Evolutionary conservation across 345 rosid genomes (phyloP).

Genomic region (Psidium friedrichsthalianum): DNA sequence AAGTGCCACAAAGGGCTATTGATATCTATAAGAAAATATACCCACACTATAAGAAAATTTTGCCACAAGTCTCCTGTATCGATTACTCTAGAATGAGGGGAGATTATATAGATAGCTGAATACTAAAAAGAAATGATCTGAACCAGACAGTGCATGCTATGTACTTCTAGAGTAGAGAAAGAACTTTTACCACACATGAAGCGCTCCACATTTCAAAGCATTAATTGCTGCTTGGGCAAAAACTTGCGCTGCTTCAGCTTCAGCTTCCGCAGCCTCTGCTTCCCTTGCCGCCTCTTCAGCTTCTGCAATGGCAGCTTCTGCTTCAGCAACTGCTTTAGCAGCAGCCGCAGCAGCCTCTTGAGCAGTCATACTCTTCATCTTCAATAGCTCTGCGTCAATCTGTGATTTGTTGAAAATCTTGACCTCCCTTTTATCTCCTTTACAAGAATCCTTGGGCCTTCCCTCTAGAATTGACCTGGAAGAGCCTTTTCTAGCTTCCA

Average conservation of each 20-base stretch:
- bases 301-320: slow-evolving; percentile 86
- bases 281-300: slow-evolving; percentile 95
- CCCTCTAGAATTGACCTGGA: slow-evolving; percentile 40
- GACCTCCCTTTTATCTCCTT: slow-evolving; percentile 29
- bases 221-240: slow-evolving; percentile 48
- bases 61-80: background rate
- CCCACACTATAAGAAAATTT: background rate
- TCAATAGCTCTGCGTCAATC: slow-evolving; percentile 42
- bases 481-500: slow-evolving; percentile 35
- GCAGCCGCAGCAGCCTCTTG: slow-evolving; percentile 91
- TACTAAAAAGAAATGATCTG: background rate
- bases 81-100: background rate
- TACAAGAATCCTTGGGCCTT: slow-evolving; percentile 36
- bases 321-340: slow-evolving; percentile 91
- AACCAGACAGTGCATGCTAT: background rate
- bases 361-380: slow-evolving; percentile 74
- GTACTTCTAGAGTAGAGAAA: background rate
- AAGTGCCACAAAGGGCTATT: background rate
- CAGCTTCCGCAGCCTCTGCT: slow-evolving; percentile 92
- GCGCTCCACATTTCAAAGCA: slow-evolving; percentile 5
- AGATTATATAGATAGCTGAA: background rate
- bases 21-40: background rate
- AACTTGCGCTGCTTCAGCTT: slow-evolving; percentile 90
- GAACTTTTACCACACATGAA: slow-evolving; percentile 2
- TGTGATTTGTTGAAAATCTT: slow-evolving; percentile 40